Evolutionary conservation across 1,139 yeast species (phyloP).

Genomic region (Lodderomyces parapsilosis): DNA sequence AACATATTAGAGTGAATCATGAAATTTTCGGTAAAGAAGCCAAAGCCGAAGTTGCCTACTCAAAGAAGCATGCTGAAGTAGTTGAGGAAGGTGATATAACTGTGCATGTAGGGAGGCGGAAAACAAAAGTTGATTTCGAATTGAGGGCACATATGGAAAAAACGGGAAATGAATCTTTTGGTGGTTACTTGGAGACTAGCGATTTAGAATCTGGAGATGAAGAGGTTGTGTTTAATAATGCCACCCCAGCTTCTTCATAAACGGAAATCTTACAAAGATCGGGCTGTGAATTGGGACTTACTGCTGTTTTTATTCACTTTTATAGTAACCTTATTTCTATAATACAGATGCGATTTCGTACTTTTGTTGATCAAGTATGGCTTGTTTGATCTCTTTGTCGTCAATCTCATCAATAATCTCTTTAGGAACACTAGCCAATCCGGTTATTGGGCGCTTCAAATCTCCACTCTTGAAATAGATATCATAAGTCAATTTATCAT

Average conservation of each 20-base stretch:
- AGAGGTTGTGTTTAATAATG: conserved; percentile 17
- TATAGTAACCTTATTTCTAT: conserved; percentile 3
- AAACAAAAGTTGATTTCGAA: conserved; percentile 50
- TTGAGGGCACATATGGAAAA: conserved; percentile 49
- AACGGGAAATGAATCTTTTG: conserved; percentile 16
- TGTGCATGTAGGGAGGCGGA: conserved; percentile 49
- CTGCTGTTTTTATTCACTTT: conserved; percentile 1
- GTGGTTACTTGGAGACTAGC: conserved; percentile 17
- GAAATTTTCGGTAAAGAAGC: conserved; percentile 68
- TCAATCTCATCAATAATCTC: conserved; percentile 54
- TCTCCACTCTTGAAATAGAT: conserved; percentile 27
- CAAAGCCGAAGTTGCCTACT: conserved; percentile 49
- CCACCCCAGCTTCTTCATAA: not conserved
- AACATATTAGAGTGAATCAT: conserved; percentile 91
- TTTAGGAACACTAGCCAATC: conserved; percentile 57
- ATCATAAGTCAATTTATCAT: conserved; percentile 39
- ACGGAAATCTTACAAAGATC: too few species aligned
- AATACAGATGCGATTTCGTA: conserved; percentile 38
- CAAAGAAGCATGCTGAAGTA: conserved; percentile 48
- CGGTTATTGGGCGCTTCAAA: conserved; percentile 51
- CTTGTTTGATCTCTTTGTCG: conserved; percentile 56
- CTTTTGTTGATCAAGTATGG: conserved; percentile 64
- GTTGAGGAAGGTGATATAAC: conserved; percentile 46
- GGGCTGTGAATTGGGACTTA: too few species aligned
- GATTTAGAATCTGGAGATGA: conserved; percentile 29